A percentile compares a stretch with the other conserved stretches of the same genome.
Conservation (phyloP, 768 basidiomycete species). For the Mycena chlorophos region DNA sequence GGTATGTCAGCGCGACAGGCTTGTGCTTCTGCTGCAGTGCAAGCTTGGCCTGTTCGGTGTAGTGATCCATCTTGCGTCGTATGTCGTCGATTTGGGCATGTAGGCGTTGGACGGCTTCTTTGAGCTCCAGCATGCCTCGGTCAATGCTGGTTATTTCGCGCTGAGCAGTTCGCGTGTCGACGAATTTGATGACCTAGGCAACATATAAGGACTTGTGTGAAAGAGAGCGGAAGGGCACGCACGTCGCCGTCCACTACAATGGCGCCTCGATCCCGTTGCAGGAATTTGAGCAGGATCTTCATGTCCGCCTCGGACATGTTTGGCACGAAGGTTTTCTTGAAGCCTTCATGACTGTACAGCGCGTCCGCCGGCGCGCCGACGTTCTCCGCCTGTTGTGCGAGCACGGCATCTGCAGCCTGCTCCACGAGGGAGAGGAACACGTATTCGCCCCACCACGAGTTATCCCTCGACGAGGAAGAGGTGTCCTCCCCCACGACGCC, state of each 20-base stretch:
- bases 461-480: slow-evolving; percentile 38
- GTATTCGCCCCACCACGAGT: slow-evolving; percentile 67
- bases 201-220: not conserved
- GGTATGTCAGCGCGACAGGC: slow-evolving; percentile 67
- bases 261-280: slow-evolving; percentile 72
- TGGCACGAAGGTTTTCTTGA: slow-evolving; percentile 59
- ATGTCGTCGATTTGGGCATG: slow-evolving; percentile 68
- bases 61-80: slow-evolving; percentile 74
- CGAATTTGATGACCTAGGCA: slow-evolving; percentile 78
- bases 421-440: slow-evolving; percentile 68
- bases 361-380: slow-evolving; percentile 54
- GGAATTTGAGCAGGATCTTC: slow-evolving; percentile 69
- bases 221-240: slow-evolving; percentile 24
- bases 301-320: slow-evolving; percentile 62
- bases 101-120: slow-evolving; percentile 65
- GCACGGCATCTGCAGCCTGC: slow-evolving; percentile 59
- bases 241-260: slow-evolving; percentile 72
- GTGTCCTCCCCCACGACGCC: slow-evolving; percentile 68
- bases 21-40: slow-evolving; percentile 74
- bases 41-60: slow-evolving; percentile 60
- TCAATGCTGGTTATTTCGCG: slow-evolving; percentile 75
- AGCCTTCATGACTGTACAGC: slow-evolving; percentile 61
- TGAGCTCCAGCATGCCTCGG: slow-evolving; percentile 77
- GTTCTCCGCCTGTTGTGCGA: slow-evolving; percentile 43
- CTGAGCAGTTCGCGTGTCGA: slow-evolving; percentile 39